Evolutionary conservation across 352 stramenopile genomes (phyloP).

Genomic region (Phytophthora hibernalis): DNA sequence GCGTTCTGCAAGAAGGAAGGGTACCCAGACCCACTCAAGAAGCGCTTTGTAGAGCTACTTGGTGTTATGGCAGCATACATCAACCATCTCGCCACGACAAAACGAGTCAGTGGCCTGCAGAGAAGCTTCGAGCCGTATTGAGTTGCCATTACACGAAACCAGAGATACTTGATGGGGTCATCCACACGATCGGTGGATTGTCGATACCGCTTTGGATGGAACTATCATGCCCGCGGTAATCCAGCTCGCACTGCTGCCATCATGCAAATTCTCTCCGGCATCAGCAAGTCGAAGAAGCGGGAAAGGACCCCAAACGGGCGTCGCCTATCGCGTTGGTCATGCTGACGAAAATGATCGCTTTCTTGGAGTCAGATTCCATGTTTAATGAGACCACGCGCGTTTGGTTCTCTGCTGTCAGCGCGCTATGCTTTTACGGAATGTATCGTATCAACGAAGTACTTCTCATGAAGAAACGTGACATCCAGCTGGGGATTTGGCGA

Average conservation of each 20-base stretch:
- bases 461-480: no score
- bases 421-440: no score
- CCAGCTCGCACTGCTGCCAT: slow-evolving; percentile 5
- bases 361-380: slow-evolving; percentile 12
- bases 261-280: slow-evolving; percentile 9
- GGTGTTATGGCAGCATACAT: slow-evolving; percentile 33
- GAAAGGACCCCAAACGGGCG: slow-evolving; percentile 14
- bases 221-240: slow-evolving; percentile 4
- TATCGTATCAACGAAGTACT: no score
- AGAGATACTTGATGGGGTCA: slow-evolving; percentile 18
- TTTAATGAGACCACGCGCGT: slow-evolving; percentile 24
- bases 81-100: slow-evolving; percentile 16
- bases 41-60: slow-evolving; percentile 30
- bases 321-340: slow-evolving; percentile 17
- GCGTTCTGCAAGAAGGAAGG: slow-evolving; percentile 23
- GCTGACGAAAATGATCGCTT: neutral
- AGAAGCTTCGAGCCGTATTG: slow-evolving; percentile 6
- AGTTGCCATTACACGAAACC: slow-evolving; percentile 21
- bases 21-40: no score
- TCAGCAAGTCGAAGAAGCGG: slow-evolving; percentile 23
- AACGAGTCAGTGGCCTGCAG: slow-evolving; percentile 12
- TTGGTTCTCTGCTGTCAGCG: no score
- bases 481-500: no score
- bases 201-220: neutral
- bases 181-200: slow-evolving; percentile 18